phyloP scores from a whole-genome alignment of 495 filamentous ascomycete genomes.

The Cercophora samala region DNA sequence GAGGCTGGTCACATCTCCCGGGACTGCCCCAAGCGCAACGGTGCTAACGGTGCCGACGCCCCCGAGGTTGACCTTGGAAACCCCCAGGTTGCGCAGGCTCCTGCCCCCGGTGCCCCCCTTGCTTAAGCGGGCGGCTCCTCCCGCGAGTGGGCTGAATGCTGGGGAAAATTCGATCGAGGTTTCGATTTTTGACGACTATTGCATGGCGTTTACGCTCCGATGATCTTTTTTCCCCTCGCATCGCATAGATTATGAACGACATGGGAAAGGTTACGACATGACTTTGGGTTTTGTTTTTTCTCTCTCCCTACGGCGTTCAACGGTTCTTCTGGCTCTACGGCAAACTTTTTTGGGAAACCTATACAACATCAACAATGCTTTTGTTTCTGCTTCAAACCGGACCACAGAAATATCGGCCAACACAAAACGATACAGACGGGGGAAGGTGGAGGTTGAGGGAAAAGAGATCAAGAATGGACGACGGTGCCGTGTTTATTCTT shows the following conservation, averaged over 20 bases:
- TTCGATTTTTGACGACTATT: constrained; percentile 3
- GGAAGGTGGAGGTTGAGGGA: neutral
- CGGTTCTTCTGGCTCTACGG: neutral
- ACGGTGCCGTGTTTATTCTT: neutral
- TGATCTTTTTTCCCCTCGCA: neutral
- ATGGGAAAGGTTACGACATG: neutral
- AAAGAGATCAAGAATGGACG: neutral
- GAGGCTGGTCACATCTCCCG: constrained; percentile 94
- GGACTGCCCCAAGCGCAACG: constrained; percentile 72
- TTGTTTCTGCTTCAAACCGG: neutral
- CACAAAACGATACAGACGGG: neutral
- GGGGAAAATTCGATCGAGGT: constrained; percentile 5
- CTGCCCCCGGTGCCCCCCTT: constrained; percentile 32
- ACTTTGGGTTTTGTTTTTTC: neutral
- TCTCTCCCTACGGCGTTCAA: neutral
- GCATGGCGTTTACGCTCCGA: constrained; percentile 1
- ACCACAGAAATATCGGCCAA: neutral
- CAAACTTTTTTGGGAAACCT: neutral
- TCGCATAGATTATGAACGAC: neutral
- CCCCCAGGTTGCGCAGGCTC: constrained; percentile 23
- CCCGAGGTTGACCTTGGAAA: constrained; percentile 30
- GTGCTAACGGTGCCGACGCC: constrained; percentile 47
- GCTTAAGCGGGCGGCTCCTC: constrained; percentile 25
- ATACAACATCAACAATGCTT: neutral
- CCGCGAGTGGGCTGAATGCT: neutral